Evolutionary conservation across 306 rosid species (phyloP).

Genomic region (Sechiopsis laciniata): DNA sequence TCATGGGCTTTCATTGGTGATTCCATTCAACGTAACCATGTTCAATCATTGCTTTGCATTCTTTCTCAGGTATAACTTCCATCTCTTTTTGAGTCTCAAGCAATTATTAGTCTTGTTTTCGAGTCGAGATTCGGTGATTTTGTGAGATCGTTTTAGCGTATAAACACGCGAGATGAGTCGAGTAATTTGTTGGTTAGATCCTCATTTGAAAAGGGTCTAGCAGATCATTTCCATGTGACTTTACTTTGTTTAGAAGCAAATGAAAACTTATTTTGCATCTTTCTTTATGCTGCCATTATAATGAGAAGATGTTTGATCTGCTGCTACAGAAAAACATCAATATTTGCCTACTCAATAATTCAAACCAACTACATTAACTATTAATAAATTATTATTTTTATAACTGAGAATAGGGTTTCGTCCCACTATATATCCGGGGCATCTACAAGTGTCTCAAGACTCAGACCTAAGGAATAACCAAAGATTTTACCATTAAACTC

Average conservation of each 20-base stretch:
- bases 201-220: not conserved
- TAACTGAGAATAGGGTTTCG: too few relatives aligned
- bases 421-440: too few relatives aligned
- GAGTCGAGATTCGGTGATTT: not conserved
- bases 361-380: not conserved
- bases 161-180: not conserved
- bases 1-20: constrained; percentile 71
- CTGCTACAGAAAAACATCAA: constrained; percentile 10
- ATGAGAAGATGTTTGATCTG: not conserved
- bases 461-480: too few relatives aligned
- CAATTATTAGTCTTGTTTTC: not conserved
- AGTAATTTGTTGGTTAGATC: not conserved
- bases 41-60: constrained; percentile 66
- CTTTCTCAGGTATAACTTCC: constrained; percentile 55
- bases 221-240: not conserved
- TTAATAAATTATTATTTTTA: too few relatives aligned
- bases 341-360: constrained; percentile 3
- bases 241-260: constrained; percentile 16
- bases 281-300: not conserved
- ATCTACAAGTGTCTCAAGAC: too few relatives aligned
- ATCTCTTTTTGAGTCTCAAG: not conserved
- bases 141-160: not conserved
- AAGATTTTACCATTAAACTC: too few relatives aligned
- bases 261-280: constrained; percentile 13
- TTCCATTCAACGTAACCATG: constrained; percentile 81